Percentiles rank a stretch among this genome's conserved stretches.
These are phyloP conservation scores for Coemansia sp. DNA, from an alignment of 192 early-diverging fungal species.

Conservation along the genomic window DNA sequence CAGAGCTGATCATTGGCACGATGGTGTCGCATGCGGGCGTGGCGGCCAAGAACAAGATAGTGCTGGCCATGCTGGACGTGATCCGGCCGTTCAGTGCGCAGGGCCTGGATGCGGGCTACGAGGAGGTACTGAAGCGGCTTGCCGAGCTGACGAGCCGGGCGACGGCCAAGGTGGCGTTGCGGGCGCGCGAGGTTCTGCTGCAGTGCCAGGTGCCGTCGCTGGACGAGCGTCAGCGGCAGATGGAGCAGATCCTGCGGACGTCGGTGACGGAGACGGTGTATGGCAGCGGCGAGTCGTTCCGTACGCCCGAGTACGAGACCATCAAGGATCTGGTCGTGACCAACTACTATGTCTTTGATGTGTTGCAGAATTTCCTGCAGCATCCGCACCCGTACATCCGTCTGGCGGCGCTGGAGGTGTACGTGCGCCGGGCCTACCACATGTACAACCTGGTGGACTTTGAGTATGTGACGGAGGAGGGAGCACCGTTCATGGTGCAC, in stretches of 20 bases:
- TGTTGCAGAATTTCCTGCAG: slow-evolving; percentile 90
- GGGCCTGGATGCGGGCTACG: slow-evolving; percentile 65
- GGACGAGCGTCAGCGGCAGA: slow-evolving; percentile 78
- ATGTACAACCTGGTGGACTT: slow-evolving; percentile 90
- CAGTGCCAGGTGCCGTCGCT: slow-evolving; percentile 88
- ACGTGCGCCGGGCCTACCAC: slow-evolving; percentile 95
- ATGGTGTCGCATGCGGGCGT: slow-evolving; percentile 82
- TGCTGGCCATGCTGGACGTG: slow-evolving; percentile 73
- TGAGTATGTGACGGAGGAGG: slow-evolving; percentile 60
- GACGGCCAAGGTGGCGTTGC: slow-evolving; percentile 85
- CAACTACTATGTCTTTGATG: slow-evolving; percentile 93
- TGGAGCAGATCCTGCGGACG: slow-evolving; percentile 73
- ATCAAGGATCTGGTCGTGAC: slow-evolving; percentile 84
- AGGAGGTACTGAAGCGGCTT: slow-evolving; percentile 68
- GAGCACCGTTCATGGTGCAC: slow-evolving; percentile 60
- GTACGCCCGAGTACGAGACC: slow-evolving; percentile 70
- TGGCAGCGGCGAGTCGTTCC: slow-evolving; percentile 62
- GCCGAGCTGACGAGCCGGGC: slow-evolving; percentile 69
- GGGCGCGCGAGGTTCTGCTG: slow-evolving; percentile 91
- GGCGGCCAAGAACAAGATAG: slow-evolving; percentile 68
- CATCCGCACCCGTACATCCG: slow-evolving; percentile 70
- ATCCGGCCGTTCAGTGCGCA: slow-evolving; percentile 58
- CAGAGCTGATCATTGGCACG: slow-evolving; percentile 61
- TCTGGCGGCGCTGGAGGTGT: slow-evolving; percentile 89
- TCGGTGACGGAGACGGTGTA: slow-evolving; percentile 73